Conservation (phyloP, 1,284 basidiomycete genomes). For the Cryptococcus sp. region DNA sequence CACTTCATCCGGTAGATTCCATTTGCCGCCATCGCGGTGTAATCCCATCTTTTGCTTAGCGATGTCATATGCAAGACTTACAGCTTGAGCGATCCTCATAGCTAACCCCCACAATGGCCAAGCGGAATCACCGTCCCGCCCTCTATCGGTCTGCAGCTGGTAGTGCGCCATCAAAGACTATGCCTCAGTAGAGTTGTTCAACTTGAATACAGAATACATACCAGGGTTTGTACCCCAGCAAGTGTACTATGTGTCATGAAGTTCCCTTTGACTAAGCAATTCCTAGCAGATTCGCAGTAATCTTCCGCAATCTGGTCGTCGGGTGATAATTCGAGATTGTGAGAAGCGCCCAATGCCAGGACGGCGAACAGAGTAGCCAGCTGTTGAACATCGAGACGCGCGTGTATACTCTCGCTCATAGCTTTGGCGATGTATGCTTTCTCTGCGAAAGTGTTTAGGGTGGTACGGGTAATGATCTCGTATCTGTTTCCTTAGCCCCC, state of each 20-base stretch:
- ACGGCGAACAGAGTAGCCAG: conserved; percentile 35
- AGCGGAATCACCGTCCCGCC: conserved; percentile 32
- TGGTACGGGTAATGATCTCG: conserved; percentile 23
- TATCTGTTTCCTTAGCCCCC: conserved; percentile 8
- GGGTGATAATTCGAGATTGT: conserved; percentile 37
- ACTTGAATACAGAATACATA: not conserved
- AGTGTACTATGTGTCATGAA: conserved; percentile 36
- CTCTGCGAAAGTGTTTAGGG: conserved; percentile 5
- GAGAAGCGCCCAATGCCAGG: conserved; percentile 36
- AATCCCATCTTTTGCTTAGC: conserved; percentile 34
- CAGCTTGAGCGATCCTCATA: conserved; percentile 32
- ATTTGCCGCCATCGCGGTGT: conserved; percentile 40
- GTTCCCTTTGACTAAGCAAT: conserved; percentile 35
- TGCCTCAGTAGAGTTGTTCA: not conserved
- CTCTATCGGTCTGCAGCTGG: conserved; percentile 24
- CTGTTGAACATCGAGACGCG: conserved; percentile 25
- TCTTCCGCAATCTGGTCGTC: conserved; percentile 33
- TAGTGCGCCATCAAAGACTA: conserved; percentile 9
- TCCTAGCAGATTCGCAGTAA: conserved; percentile 24
- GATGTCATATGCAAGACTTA: conserved; percentile 4
- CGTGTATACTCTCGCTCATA: conserved; percentile 20
- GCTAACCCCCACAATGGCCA: conserved; percentile 42
- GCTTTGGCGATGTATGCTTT: conserved; percentile 11
- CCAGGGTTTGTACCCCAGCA: conserved; percentile 33
- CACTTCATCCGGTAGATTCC: conserved; percentile 33